A percentile compares a stretch with the other conserved stretches of the same genome.
phyloP scores from a whole-genome alignment of 768 basidiomycete genomes.

The Serendipita indica region DNA sequence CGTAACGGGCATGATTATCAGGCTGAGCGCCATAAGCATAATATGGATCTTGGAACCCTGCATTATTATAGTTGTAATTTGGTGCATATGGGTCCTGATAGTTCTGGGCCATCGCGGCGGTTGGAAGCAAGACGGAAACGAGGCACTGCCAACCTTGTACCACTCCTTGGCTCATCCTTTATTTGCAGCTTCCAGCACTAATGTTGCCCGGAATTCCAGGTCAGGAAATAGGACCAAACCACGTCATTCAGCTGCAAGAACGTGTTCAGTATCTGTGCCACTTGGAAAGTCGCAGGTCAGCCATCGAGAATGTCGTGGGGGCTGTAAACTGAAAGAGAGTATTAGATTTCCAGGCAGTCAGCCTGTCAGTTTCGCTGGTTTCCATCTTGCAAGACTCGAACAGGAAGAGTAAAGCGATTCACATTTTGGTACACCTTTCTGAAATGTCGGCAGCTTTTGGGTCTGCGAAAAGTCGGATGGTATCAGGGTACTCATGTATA shows the following conservation, averaged over 20 bases:
- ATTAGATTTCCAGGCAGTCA: conserved; percentile 88
- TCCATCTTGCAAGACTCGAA: conserved; percentile 64
- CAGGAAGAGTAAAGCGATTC: conserved; percentile 52
- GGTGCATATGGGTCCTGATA: background rate
- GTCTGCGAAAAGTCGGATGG: conserved; percentile 99
- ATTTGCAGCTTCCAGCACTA: background rate
- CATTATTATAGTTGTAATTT: conserved; percentile 8
- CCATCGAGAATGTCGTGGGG: background rate
- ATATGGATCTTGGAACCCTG: background rate
- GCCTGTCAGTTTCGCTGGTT: conserved; percentile 72
- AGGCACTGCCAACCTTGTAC: background rate
- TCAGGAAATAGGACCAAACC: conserved; percentile 7
- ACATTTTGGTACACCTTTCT: background rate
- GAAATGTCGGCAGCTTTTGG: conserved; percentile 58
- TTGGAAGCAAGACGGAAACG: background rate
- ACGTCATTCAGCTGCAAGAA: conserved; percentile 30
- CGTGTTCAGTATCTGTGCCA: conserved; percentile 52
- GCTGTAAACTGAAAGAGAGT: background rate
- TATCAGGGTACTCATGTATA: conserved; percentile 71
- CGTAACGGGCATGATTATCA: background rate
- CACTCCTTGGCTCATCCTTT: background rate
- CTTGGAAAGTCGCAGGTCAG: conserved; percentile 50
- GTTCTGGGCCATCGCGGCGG: background rate
- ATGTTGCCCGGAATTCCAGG: conserved; percentile 10
- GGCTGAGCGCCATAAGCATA: background rate